phyloP scores from a whole-genome alignment of 2,329 filamentous ascomycete species.

The Plectosphaerella sp. region DNA sequence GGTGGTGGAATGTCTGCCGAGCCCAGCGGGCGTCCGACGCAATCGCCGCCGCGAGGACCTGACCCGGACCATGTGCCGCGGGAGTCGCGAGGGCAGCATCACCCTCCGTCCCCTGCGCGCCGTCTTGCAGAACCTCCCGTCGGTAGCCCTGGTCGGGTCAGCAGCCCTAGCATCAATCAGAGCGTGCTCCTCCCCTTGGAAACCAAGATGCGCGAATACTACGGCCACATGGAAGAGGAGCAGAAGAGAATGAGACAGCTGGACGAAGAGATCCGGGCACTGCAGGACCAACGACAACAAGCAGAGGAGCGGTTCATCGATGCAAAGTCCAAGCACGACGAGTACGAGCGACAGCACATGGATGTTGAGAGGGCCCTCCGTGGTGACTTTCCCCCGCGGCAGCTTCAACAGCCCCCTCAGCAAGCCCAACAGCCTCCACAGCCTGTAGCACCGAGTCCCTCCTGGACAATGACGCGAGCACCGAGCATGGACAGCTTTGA shows the following conservation, averaged over 20 bases:
- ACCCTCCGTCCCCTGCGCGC: constrained; percentile 5
- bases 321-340: constrained; percentile 38
- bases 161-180: constrained; percentile 36
- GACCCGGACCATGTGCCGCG: neutral
- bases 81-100: constrained; percentile 6
- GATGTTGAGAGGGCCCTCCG: constrained; percentile 37
- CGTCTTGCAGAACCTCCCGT: constrained; percentile 9
- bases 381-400: constrained; percentile 23
- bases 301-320: constrained; percentile 36
- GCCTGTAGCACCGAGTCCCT: neutral
- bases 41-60: constrained; percentile 2
- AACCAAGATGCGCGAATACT: constrained; percentile 39
- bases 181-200: constrained; percentile 40
- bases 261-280: constrained; percentile 35
- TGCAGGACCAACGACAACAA: constrained; percentile 34
- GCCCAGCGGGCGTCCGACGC: neutral
- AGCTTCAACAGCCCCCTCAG: constrained; percentile 7
- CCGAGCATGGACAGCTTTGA: constrained; percentile 5
- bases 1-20: neutral
- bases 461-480: constrained; percentile 1
- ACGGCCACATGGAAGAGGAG: constrained; percentile 33
- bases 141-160: constrained; percentile 32
- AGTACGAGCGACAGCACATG: constrained; percentile 34
- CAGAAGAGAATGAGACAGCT: constrained; percentile 35
- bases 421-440: neutral